A percentile compares a stretch with the other conserved stretches of the same genome.
Conservation (phyloP, 306 rosid species). For the Trifolium repens region DNA sequence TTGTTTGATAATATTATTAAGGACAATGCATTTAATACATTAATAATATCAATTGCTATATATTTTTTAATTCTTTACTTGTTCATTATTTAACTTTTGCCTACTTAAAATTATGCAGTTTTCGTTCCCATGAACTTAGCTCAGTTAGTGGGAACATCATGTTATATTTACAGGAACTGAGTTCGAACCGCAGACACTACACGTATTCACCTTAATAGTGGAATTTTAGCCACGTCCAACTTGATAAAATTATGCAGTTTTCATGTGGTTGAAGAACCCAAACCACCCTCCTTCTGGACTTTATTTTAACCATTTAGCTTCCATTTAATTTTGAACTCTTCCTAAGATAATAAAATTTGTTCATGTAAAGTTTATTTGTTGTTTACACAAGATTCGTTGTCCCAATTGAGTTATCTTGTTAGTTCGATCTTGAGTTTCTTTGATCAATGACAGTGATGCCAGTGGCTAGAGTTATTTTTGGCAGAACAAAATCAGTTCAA, state of each 20-base stretch:
- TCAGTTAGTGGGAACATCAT: too few species aligned
- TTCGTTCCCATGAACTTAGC: too few species aligned
- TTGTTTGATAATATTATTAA: background rate
- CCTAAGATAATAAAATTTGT: background rate
- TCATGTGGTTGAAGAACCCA: background rate
- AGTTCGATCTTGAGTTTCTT: background rate
- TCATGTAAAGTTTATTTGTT: background rate
- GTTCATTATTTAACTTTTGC: background rate
- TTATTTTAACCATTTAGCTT: background rate
- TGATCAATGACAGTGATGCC: constrained; percentile 2
- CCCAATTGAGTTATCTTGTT: background rate
- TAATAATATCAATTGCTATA: background rate
- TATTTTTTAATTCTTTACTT: background rate
- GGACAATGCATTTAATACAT: background rate
- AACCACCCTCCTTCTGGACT: background rate
- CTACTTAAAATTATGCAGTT: too few species aligned
- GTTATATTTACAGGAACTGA: too few species aligned
- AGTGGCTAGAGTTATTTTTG: background rate
- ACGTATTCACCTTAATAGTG: too few species aligned
- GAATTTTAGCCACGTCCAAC: too few species aligned
- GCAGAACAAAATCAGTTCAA: background rate
- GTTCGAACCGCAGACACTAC: too few species aligned
- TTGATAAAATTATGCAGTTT: background rate
- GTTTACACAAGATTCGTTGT: background rate
- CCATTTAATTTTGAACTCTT: background rate